These are phyloP conservation scores for Ottelia alismoides DNA, from an alignment of 106 monocot genomes.

Conservation along the genomic window DNA sequence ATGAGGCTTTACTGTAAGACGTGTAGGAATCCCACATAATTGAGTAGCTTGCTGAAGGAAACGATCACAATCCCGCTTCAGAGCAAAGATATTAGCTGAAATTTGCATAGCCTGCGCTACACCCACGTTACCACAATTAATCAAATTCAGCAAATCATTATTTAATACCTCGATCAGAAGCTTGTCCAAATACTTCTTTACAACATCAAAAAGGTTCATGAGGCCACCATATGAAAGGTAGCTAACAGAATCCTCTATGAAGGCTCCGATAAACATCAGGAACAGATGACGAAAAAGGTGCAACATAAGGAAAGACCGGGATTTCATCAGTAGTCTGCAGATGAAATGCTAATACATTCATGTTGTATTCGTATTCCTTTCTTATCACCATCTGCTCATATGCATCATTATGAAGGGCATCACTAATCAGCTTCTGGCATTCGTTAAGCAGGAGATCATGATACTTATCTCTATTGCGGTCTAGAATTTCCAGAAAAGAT, in stretches of 20 bases:
- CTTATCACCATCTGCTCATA: slow-evolving; percentile 55
- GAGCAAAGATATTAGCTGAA: slow-evolving; percentile 37
- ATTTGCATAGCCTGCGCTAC: slow-evolving; percentile 50
- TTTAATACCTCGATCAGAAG: slow-evolving; percentile 51
- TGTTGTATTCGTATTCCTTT: slow-evolving; percentile 59
- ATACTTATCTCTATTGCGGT: slow-evolving; percentile 52
- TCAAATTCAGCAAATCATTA: slow-evolving; percentile 30
- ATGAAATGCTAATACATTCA: slow-evolving; percentile 48
- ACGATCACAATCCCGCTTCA: slow-evolving; percentile 36
- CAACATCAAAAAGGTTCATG: slow-evolving; percentile 38
- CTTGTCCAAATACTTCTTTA: slow-evolving; percentile 52
- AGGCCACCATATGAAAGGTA: slow-evolving; percentile 48
- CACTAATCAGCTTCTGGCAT: slow-evolving; percentile 36
- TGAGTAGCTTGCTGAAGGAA: slow-evolving; percentile 40
- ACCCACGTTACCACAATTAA: slow-evolving; percentile 28
- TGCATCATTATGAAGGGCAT: slow-evolving; percentile 30
- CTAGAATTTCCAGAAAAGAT: slow-evolving; percentile 47
- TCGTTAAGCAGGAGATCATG: slow-evolving; percentile 48
- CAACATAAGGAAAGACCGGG: slow-evolving; percentile 50
- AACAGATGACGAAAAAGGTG: slow-evolving; percentile 52
- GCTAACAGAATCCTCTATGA: slow-evolving; percentile 55
- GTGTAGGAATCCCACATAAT: slow-evolving; percentile 41
- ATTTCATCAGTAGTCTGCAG: slow-evolving; percentile 37
- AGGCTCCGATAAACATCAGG: slow-evolving; percentile 49
- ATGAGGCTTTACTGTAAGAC: slow-evolving; percentile 36